Evolutionary conservation across 176 grass and related monocot genomes (phyloP), one percentile per base, ranked within the genome.

Genomic region (Calamus simplicifolius): DNA sequence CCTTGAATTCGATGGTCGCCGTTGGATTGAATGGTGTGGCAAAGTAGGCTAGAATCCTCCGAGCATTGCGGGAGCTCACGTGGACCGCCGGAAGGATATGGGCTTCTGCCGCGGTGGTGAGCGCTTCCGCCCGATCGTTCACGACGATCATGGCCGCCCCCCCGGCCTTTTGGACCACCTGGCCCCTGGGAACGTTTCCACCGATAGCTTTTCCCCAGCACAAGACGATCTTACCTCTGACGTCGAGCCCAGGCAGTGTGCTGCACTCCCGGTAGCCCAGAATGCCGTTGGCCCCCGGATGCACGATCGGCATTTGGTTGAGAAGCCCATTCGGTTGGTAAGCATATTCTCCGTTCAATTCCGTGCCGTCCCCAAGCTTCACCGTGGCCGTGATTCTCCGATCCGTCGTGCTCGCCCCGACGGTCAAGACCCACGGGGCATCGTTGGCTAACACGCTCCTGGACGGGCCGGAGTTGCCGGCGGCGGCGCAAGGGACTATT

Each of bases 181-280:
- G 18, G 18, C 19, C 53, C 53, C 3, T 55, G 18, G 1, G 1
- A 10, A 12, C 21, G 6, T 23, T 55, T 43, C 35, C 35, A 4
- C 21, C 21, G 17, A 18, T 23, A 2, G 3, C 18, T 55, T 12
- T 2, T 10, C 53, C 53, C 21, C 18, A 6, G 23, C 67, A 69
- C 54, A 69, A 4, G 1, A 69, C 67, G 29, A 58, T 54, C 67
- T 26, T 58, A 5, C 35, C 67, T 16, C 14, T 48, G 54, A 69
- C 14, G 7, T 69, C 6, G 19, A 69, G 5, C 15, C 67, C 54
- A 6, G 10, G 5, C 19, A 69, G 54, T 26, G 67, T 50, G 14
- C 14, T 13, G 19, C 67, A 69, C 1, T 19, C 52, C 10, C 15
- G 26, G 8, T 29, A 31, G 13, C 5, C 19, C 1, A 18, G 6